phyloP scores from a whole-genome alignment of 345 rosid genomes.

The Rhodamnia argentea region DNA sequence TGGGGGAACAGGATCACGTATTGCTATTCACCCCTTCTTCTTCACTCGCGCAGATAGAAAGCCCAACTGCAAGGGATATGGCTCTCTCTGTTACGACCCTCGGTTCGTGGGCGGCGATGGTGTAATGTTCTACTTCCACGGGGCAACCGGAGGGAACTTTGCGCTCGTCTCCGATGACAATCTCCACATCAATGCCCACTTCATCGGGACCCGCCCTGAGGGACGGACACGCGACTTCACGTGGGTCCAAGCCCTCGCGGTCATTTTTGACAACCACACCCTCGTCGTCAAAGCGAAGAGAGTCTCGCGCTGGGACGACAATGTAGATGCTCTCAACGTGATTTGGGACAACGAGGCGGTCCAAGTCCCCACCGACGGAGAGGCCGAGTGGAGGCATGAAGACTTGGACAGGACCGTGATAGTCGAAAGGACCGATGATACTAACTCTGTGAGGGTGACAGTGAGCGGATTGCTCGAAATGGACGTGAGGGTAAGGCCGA shows the following conservation, averaged over 20 bases:
- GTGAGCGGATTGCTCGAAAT: slow-evolving; percentile 45
- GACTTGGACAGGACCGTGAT: slow-evolving; percentile 29
- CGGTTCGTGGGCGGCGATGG: slow-evolving; percentile 85
- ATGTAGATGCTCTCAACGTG: slow-evolving; percentile 40
- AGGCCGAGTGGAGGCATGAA: slow-evolving; percentile 46
- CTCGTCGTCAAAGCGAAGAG: slow-evolving; percentile 52
- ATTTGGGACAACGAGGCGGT: slow-evolving; percentile 44
- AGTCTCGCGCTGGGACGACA: slow-evolving; percentile 48
- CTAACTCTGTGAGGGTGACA: slow-evolving; percentile 35
- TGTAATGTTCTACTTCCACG: slow-evolving; percentile 86
- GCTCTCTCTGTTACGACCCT: slow-evolving; percentile 82
- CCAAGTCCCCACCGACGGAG: slow-evolving; percentile 47
- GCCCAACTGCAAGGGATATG: slow-evolving; percentile 65
- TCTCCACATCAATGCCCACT: slow-evolving; percentile 80
- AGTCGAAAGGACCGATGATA: slow-evolving; percentile 57
- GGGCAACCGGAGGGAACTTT: slow-evolving; percentile 75
- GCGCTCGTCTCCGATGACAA: slow-evolving; percentile 66
- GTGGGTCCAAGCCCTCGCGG: slow-evolving; percentile 78
- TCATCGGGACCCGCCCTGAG: slow-evolving; percentile 71
- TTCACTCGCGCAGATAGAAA: slow-evolving; percentile 40
- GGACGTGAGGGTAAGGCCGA: slow-evolving; percentile 45
- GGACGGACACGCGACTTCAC: slow-evolving; percentile 83
- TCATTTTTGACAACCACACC: slow-evolving; percentile 61
- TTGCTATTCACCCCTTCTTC: not conserved
- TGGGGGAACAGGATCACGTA: not conserved